Base-by-base conservation (phyloP, 805 yeast genomes). In the Saccharomycopsis selenospora region DNA sequence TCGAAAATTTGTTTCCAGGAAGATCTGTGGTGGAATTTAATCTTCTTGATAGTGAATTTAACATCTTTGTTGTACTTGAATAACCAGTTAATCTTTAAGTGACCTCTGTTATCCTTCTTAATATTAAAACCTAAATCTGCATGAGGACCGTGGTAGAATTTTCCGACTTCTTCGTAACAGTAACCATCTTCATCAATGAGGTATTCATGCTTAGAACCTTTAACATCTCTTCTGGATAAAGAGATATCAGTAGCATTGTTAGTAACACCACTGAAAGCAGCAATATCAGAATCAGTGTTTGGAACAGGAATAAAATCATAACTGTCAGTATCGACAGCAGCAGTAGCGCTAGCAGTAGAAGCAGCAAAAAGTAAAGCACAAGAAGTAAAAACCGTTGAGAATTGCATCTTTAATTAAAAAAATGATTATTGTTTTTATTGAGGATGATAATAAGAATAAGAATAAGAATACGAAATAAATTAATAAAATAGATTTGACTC, bases 141-240 rank as follows among this genome's bases (percentile, higher is more conserved):
- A 11, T 40, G 42, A 4, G 42, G 42, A 20, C 42, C 42, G 5
- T 40, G 13, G 42, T 18, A 4, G 23, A 40, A 40, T 40, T 40
- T 40, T 5, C 14, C 26, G 17, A 40, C 17, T 22, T 40, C 42
- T 40, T 40, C 26, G 23, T 14, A 18, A 13, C 42, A 40, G 4
- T 53, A 51, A 1, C 50, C 55, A 33, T 55, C 61, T 3, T 40
- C 48, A n/a, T 46, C 18, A 27, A 27, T 11, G 11, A 11, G 7
- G 29, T 27, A 27, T 27, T 27, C 11, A 27, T 14, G 7, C 7
- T 10, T 36, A 7, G 11, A 6, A 17, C 40, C 14, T 6, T 6
- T 11, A 13, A n/a, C 40, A 6, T 36, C 40, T 36, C 20, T 36
- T 13, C 20, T 13, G 40, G 7, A 17, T 13, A 36, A 36, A 13